A percentile compares a stretch with the other conserved stretches of the same genome.
Evolutionary conservation across 2,329 filamentous ascomycete species (phyloP).

Genomic region (Talaromyces sp.): DNA sequence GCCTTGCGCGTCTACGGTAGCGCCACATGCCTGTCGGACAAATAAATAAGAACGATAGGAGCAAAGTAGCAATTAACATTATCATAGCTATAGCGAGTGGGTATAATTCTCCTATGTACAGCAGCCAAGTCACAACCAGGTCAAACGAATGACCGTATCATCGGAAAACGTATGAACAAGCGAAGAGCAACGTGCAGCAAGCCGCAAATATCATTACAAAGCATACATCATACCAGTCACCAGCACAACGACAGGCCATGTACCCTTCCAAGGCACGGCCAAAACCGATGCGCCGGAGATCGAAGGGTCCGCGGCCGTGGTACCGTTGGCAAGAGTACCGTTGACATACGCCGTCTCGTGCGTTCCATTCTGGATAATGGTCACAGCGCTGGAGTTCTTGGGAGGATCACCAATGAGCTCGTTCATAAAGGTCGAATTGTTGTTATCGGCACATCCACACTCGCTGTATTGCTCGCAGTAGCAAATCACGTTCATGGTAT

Average conservation of each 20-base stretch:
- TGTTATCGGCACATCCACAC: constrained; percentile 57
- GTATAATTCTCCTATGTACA: constrained; percentile 9
- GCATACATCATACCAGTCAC: constrained; percentile 34
- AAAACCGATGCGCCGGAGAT: constrained; percentile 22
- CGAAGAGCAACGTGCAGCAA: background rate
- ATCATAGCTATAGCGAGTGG: constrained; percentile 8
- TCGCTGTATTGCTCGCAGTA: constrained; percentile 52
- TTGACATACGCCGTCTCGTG: constrained; percentile 44
- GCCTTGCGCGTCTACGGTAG: background rate
- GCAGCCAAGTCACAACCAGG: background rate
- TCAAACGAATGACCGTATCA: background rate
- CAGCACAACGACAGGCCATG: constrained; percentile 41
- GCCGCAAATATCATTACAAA: constrained; percentile 22
- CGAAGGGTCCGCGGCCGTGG: constrained; percentile 35
- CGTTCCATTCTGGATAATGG: constrained; percentile 39
- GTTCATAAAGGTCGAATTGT: constrained; percentile 42
- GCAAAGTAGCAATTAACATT: background rate
- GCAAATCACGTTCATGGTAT: constrained; percentile 53
- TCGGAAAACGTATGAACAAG: background rate
- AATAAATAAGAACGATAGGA: background rate
- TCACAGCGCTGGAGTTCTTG: constrained; percentile 38
- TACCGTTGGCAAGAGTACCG: constrained; percentile 46
- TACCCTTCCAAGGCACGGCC: constrained; percentile 35
- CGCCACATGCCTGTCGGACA: background rate
- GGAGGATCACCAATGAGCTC: constrained; percentile 40